phyloP scores from a whole-genome alignment of 306 rosid species.

The Casuarina glauca region DNA sequence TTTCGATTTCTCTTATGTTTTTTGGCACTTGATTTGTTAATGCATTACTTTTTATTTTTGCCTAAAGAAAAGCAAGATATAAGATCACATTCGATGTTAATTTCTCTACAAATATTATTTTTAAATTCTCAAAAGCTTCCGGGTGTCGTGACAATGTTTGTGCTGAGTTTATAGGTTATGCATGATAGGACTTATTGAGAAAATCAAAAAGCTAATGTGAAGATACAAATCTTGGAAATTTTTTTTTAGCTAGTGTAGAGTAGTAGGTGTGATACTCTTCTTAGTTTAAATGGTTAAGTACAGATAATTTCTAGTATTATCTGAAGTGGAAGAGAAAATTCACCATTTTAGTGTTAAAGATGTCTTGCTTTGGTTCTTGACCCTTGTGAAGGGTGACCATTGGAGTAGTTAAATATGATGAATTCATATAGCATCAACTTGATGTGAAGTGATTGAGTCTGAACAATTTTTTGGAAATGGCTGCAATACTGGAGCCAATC shows the following conservation, averaged over 20 bases:
- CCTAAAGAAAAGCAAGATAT: not conserved
- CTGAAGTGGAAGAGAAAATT: not conserved
- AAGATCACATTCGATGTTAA: slow-evolving; percentile 21
- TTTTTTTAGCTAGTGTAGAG: not conserved
- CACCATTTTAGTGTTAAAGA: not conserved
- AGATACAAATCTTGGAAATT: not conserved
- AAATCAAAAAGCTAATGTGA: slow-evolving; percentile 4
- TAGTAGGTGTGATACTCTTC: slow-evolving; percentile 14
- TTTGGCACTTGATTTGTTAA: not conserved
- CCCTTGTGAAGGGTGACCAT: no score
- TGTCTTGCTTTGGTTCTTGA: not conserved
- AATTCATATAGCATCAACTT: not conserved
- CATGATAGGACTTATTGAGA: not conserved
- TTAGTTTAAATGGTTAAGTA: slow-evolving; percentile 12
- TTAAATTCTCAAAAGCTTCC: not conserved
- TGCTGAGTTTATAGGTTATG: not conserved
- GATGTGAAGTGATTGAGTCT: slow-evolving; percentile 2
- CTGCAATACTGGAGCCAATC: not conserved
- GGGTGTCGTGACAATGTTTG: not conserved
- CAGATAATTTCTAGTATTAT: slow-evolving; percentile 3
- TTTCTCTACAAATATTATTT: not conserved
- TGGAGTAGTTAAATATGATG: not conserved
- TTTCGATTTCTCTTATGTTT: slow-evolving; percentile 2
- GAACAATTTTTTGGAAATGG: slow-evolving; percentile 3
- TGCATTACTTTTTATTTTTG: not conserved